Base-by-base conservation (phyloP, 2,329 filamentous ascomycete species). In the Penicillium sp. region DNA sequence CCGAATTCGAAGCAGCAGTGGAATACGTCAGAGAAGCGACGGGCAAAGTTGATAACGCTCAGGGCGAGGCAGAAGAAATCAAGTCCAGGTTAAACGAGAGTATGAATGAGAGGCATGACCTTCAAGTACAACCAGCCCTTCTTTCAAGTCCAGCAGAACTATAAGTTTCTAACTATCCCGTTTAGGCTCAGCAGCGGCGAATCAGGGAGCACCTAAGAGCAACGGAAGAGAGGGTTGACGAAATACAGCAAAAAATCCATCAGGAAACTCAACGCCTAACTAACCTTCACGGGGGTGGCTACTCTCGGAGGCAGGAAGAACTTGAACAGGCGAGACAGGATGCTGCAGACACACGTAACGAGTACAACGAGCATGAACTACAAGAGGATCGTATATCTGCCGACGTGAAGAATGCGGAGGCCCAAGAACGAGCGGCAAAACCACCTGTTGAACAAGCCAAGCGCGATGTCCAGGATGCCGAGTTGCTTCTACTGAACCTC, bases 261-360 rank as follows among this genome's bases (percentile, higher is more conserved):
- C 70, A 77, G n/a, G 82, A 84, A 68, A 76, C 77, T 54, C 71
- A 73, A 56, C 87, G 89, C 4, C 82, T 97, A 7, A 83, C 86
- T 48, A 85, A 88, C 49, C 84, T 87, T 2, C 89, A 90, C 68
- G 91, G 92, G 44, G 90, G 90, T 29, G 86, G 86, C 26, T 87
- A 91, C 70, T 81, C 85, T 8, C 81, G 84, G 65, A 91, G 88
- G 70, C 76, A 86, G 41, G 78, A 80, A 19, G 83, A 89, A 69
- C 81, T 90, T 3, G 81, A 88, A 23, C 79, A 86, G 19, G 87
- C 87, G 13, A 85, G 88, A 69, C 72, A 82, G 26, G 76, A 77
- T 51, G 79, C 82, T 6, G 73, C 79, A 31, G 76, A 82, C 38
- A 83, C 86, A 5, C 77, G 76, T 60, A 68, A 70, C 19, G 74